A percentile compares a stretch with the other conserved stretches of the same genome.
These are phyloP conservation scores for Suillus fuscotomentosus DNA, from an alignment of 768 basidiomycete species.

Conservation along the genomic window DNA sequence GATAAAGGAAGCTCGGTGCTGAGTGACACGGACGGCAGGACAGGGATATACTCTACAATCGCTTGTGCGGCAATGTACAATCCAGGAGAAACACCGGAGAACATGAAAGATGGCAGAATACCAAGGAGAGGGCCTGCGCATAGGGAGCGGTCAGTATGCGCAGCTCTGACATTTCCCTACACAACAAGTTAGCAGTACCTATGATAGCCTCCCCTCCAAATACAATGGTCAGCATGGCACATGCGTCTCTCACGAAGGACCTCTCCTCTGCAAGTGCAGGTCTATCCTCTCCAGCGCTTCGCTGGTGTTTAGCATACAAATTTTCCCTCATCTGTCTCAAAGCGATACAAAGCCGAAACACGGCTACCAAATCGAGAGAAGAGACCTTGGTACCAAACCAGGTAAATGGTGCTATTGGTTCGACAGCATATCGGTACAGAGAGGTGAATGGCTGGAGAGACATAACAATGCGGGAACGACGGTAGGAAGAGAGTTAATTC, in stretches of 20 bases:
- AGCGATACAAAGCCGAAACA: conserved; percentile 65
- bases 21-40: conserved; percentile 48
- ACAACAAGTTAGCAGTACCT: conserved; percentile 39
- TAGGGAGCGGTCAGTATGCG: background rate
- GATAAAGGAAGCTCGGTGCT: conserved; percentile 70
- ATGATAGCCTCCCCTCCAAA: conserved; percentile 77
- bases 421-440: conserved; percentile 51
- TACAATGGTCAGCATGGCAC: conserved; percentile 63
- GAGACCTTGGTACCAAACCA: conserved; percentile 62
- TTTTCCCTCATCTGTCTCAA: conserved; percentile 66
- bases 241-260: conserved; percentile 57
- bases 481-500: background rate
- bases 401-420: conserved; percentile 63
- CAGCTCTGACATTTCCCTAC: background rate
- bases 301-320: conserved; percentile 41
- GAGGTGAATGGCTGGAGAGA: conserved; percentile 42
- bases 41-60: conserved; percentile 59
- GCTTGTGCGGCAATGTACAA: conserved; percentile 64
- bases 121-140: conserved; percentile 59
- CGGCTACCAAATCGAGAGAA: conserved; percentile 66
- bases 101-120: conserved; percentile 74
- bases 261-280: conserved; percentile 39
- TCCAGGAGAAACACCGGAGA: conserved; percentile 62
- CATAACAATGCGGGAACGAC: conserved; percentile 21
- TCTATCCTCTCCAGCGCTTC: conserved; percentile 31